Conservation (phyloP, 225 moss, liverwort and hornwort genomes). For the Sphagnum tenellum region DNA sequence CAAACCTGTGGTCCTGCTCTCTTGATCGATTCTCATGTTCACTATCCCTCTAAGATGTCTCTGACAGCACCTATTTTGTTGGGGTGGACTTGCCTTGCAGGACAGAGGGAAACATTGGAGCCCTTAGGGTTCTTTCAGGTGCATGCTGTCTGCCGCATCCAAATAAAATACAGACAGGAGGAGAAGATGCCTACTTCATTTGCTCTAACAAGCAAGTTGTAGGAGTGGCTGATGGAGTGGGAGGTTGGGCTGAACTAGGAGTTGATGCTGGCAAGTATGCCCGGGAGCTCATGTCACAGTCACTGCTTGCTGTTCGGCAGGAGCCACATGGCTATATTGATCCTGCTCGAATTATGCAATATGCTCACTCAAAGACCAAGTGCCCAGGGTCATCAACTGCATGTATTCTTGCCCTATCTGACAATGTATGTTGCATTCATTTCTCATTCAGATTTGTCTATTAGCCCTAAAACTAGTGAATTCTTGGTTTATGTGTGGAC, state of each 20-base stretch:
- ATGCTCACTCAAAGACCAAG: conserved; percentile 65
- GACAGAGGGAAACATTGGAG: conserved; percentile 23
- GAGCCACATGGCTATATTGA: conserved; percentile 55
- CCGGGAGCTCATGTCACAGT: conserved; percentile 82
- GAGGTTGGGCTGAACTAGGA: conserved; percentile 84
- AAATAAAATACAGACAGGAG: conserved; percentile 72
- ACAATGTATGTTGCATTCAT: conserved; percentile 30
- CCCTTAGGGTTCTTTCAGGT: conserved; percentile 63
- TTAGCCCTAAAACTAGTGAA: too few species aligned
- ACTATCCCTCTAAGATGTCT: too few species aligned
- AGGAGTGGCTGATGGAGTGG: conserved; percentile 93
- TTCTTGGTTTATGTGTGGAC: too few species aligned
- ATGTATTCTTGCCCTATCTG: conserved; percentile 76
- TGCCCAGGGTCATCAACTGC: conserved; percentile 86
- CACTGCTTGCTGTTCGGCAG: conserved; percentile 51
- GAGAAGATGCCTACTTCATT: conserved; percentile 91
- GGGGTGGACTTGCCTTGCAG: conserved; percentile 22
- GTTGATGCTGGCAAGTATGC: conserved; percentile 96
- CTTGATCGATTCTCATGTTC: too few species aligned
- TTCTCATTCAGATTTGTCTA: too few species aligned
- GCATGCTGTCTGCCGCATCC: conserved; percentile 85
- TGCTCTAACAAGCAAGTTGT: conserved; percentile 68
- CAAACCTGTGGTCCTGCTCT: too few species aligned
- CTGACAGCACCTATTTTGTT: too few species aligned
- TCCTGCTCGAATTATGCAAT: conserved; percentile 61